These are phyloP conservation scores for Botrytis fabae DNA, from an alignment of 2,329 filamentous ascomycete species.

Conservation along the genomic window DNA sequence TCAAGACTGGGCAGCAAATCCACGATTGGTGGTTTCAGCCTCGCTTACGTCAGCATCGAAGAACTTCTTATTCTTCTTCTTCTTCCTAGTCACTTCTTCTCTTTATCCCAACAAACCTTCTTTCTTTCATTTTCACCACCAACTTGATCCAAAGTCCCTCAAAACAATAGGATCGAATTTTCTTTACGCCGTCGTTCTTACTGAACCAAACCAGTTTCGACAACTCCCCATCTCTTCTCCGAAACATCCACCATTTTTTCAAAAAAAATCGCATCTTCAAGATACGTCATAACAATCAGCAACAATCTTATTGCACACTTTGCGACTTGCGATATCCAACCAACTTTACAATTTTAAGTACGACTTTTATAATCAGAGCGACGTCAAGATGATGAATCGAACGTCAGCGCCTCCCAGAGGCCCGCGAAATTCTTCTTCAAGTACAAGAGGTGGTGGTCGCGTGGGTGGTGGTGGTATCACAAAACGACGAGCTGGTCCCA, in stretches of 20 bases:
- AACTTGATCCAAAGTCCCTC: background rate
- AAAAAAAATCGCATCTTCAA: conserved; percentile 9
- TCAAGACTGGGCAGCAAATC: background rate
- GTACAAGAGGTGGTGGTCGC: conserved; percentile 41
- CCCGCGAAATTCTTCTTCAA: conserved; percentile 33
- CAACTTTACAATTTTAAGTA: background rate
- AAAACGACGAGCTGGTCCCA: conserved; percentile 46
- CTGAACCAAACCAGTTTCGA: background rate
- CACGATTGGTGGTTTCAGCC: background rate
- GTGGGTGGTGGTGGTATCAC: conserved; percentile 48
- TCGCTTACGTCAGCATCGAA: conserved; percentile 3
- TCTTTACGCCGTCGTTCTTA: background rate
- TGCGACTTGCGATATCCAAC: conserved; percentile 11
- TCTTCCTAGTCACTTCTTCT: background rate
- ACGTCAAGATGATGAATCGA: conserved; percentile 27
- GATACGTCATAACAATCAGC: background rate
- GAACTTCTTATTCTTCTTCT: background rate
- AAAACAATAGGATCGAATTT: background rate
- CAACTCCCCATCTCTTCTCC: no score
- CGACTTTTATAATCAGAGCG: background rate
- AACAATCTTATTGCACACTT: conserved; percentile 8
- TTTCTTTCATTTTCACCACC: conserved; percentile 8
- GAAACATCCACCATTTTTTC: conserved; percentile 8
- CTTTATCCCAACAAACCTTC: conserved; percentile 6
- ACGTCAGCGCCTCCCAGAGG: conserved; percentile 34